Conservation (phyloP, 345 rosid genomes). For the Acer negundo region DNA sequence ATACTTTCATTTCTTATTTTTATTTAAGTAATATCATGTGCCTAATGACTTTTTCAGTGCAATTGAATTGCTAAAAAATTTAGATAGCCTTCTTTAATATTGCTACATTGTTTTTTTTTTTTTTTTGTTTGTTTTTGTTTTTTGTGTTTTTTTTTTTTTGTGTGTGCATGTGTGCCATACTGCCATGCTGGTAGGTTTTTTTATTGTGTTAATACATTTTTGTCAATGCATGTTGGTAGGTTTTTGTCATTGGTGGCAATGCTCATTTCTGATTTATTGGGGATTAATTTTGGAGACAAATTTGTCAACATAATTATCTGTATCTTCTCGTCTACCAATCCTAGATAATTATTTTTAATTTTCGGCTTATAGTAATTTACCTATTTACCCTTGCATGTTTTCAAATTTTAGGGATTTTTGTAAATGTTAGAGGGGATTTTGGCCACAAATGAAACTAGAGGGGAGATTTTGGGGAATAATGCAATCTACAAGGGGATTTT, state of each 20-base stretch:
- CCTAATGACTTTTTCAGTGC: background rate
- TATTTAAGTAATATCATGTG: background rate
- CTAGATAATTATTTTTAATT: background rate
- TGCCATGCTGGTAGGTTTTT: background rate
- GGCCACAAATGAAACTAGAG: too few species aligned
- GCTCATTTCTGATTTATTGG: background rate
- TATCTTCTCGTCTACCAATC: background rate
- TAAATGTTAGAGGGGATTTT: too few species aligned
- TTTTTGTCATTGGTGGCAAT: background rate
- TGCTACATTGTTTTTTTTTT: too few species aligned
- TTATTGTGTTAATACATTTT: background rate
- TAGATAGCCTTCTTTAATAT: background rate
- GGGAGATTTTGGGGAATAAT: too few species aligned
- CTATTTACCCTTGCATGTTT: too few species aligned
- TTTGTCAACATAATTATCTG: background rate
- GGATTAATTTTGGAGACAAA: background rate
- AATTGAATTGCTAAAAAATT: background rate
- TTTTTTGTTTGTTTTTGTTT: too few species aligned
- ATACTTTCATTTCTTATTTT: slow-evolving; percentile 16
- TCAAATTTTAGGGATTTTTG: too few species aligned
- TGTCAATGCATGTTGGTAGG: too few species aligned
- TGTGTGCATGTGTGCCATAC: too few species aligned
- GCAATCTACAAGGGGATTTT: too few species aligned
- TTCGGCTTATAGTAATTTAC: background rate
- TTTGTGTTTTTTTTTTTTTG: too few species aligned